Evolutionary conservation across 1,284 basidiomycete genomes (phyloP), one percentile per base, ranked within the genome.

Genomic region (Stygiomarasmius scandens): DNA sequence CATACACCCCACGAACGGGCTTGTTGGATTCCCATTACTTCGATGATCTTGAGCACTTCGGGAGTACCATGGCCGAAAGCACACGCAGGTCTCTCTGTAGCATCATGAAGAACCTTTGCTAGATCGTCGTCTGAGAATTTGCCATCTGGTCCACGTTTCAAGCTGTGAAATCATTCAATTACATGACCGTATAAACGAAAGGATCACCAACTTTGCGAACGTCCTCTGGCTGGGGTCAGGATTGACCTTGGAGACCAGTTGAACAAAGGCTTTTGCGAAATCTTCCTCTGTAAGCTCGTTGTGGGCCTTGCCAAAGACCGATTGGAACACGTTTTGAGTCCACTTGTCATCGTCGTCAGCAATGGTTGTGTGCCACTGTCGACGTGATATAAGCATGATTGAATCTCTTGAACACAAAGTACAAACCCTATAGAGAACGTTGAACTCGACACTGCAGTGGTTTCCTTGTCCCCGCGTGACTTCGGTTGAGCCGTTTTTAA

Each of bases 361-460:
- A 2, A 68, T 62, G 0, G 72, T 74, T 3, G 77, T 62, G 65
- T 75, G 71, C 77, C 72, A 69, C 77, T 79, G 51, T 4, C 32
- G 62, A 61, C 12, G 12, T 16, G 19, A 16, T 29, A 11, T 11
- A 20, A 25, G 27, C 44, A 64, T 62, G 32, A 49, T 14, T 36
- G 19, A 51, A 14, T 22, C 41, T 16, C 38, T 12, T 46, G 60
- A 43, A 22, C 22, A 22, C n/a, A 32, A n/a, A 34, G 10, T 12
- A 47, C 70, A 24, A 57, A 77, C 76, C 43, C 80, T 69, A 63
- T 84, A 84, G 2, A 84, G 69, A n/a, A 82, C 59, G 63, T 81
- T 82, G 67, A 84, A 85, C 60, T 85, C 83, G 41, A 81, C 77
- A 49, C 77, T 78, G 56, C 70, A 71, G 55, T 78, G 75, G 61